Evolutionary conservation across 1,284 basidiomycete species (phyloP).

Genomic region (Sanghuangporus baumii): DNA sequence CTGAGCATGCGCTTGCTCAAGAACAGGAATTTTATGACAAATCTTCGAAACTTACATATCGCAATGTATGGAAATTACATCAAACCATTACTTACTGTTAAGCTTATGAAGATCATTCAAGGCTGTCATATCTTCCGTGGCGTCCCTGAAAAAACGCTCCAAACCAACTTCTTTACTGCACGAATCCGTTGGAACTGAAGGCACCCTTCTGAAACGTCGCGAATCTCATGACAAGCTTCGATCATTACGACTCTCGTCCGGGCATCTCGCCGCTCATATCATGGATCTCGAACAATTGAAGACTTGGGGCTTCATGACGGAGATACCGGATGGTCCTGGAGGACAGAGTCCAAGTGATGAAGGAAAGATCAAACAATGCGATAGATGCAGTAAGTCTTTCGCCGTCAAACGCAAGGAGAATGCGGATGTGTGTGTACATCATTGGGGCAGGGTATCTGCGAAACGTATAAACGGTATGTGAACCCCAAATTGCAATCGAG

Average conservation of each 20-base stretch:
- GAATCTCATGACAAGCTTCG: constrained; percentile 56
- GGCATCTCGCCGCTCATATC: constrained; percentile 52
- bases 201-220: constrained; percentile 50
- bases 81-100: constrained; percentile 2
- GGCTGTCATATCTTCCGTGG: constrained; percentile 71
- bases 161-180: constrained; percentile 58
- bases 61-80: constrained; percentile 48
- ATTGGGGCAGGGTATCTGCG: constrained; percentile 73
- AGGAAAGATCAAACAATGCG: constrained; percentile 67
- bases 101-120: constrained; percentile 25
- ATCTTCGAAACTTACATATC: constrained; percentile 71
- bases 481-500: constrained; percentile 23
- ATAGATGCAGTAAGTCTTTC: constrained; percentile 70
- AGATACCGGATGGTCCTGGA: constrained; percentile 59
- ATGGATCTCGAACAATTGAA: constrained; percentile 54
- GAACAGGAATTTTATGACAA: constrained; percentile 72
- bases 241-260: constrained; percentile 49
- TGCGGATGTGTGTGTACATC: constrained; percentile 67
- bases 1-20: constrained; percentile 71
- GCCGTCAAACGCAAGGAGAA: constrained; percentile 55
- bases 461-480: constrained; percentile 53
- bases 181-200: constrained; percentile 78
- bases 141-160: constrained; percentile 65
- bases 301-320: constrained; percentile 67
- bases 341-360: constrained; percentile 59